Conservation (phyloP, 169 alveolate species). For the Cyclospora cayetanensis region DNA sequence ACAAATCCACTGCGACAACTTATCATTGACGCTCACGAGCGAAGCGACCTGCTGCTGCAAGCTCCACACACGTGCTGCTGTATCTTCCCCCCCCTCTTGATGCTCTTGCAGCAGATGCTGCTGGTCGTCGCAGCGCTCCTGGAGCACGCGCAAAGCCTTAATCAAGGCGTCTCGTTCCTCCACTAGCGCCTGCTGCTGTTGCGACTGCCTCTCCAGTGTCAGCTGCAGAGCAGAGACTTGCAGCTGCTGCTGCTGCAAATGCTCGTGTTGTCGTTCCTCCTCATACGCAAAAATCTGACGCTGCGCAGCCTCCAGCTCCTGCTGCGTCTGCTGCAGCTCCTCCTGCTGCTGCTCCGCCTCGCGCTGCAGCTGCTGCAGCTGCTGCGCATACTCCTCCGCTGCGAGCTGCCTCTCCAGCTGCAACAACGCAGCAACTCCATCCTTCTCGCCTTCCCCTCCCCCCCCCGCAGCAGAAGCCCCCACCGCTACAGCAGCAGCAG, state of each 20-base stretch:
- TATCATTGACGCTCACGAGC: conserved; percentile 2
- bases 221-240: not conserved
- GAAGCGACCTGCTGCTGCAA: conserved; percentile 17
- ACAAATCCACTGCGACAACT: conserved; percentile 46
- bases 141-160: conserved; percentile 29
- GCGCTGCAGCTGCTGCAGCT: conserved; percentile 54
- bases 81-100: not conserved
- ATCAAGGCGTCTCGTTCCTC: conserved; percentile 16
- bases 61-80: not conserved
- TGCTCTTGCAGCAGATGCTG: conserved; percentile 37
- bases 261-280: conserved; percentile 2
- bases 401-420: conserved; percentile 57
- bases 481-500: conserved; percentile 30
- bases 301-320: not conserved
- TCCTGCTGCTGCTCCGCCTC: not conserved
- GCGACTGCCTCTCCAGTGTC: conserved; percentile 28
- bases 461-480: conserved; percentile 29
- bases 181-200: conserved; percentile 22
- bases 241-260: not conserved
- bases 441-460: conserved; percentile 14
- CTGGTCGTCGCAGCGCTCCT: conserved; percentile 51
- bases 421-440: conserved; percentile 48
- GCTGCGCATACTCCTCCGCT: conserved; percentile 25
- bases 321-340: conserved; percentile 6
- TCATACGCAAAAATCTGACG: not conserved